phyloP scores from a whole-genome alignment of 805 yeast species.

The Candida andamanensis region DNA sequence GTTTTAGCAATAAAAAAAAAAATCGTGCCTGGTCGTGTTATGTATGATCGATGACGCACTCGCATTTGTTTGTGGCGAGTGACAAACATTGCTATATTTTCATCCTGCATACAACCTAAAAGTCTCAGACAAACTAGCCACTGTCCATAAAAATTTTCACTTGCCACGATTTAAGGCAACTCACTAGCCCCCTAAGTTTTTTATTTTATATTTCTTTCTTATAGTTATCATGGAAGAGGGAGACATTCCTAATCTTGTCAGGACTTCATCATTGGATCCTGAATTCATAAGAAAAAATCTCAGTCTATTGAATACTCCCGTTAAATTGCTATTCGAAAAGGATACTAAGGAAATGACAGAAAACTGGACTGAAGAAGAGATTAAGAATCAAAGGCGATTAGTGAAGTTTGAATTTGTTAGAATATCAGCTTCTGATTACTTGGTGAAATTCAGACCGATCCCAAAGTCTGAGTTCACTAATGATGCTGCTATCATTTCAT shows the following conservation, averaged over 20 bases:
- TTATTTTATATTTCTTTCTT: background rate
- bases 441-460: slow-evolving; percentile 33
- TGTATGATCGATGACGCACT: no score
- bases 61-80: no score
- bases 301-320: slow-evolving; percentile 20
- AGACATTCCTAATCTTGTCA: no score
- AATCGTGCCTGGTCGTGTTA: no score
- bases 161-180: slow-evolving; percentile 7
- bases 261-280: slow-evolving; percentile 22
- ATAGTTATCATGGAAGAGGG: slow-evolving; percentile 3
- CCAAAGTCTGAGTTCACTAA: slow-evolving; percentile 29
- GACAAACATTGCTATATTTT: no score
- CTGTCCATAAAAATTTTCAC: slow-evolving; percentile 3
- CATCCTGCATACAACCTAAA: no score
- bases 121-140: slow-evolving; percentile 2
- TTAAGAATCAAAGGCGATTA: slow-evolving; percentile 38
- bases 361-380: slow-evolving; percentile 46
- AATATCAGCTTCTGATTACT: slow-evolving; percentile 24
- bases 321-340: slow-evolving; percentile 22
- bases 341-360: slow-evolving; percentile 32
- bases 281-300: slow-evolving; percentile 15
- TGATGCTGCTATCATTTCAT: slow-evolving; percentile 47
- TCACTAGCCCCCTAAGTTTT: slow-evolving; percentile 1
- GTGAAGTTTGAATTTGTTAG: slow-evolving; percentile 42
- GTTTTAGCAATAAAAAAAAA: slow-evolving; percentile 13